Evolutionary conservation across 1,139 yeast species (phyloP).

Genomic region (Debaryomyces fabryi): DNA sequence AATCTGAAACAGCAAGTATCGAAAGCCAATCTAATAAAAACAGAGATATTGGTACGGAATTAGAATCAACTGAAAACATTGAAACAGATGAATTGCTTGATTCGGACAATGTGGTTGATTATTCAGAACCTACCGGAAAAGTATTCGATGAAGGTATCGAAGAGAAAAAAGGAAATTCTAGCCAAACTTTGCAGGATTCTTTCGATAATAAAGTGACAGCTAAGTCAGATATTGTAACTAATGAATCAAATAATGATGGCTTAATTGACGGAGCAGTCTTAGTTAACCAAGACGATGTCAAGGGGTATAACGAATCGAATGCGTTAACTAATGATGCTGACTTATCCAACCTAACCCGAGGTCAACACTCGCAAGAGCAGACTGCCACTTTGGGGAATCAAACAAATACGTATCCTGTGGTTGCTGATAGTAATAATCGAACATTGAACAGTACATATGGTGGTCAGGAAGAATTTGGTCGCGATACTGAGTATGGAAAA

Average conservation of each 20-base stretch:
- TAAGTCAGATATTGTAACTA: background rate
- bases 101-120: background rate
- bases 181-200: background rate
- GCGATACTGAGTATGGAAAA: background rate
- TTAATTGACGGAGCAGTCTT: background rate
- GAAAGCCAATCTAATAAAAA: slow-evolving; percentile 2
- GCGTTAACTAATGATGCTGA: background rate
- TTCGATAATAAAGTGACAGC: background rate
- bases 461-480: background rate
- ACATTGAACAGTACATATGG: background rate
- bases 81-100: slow-evolving; percentile 12
- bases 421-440: background rate
- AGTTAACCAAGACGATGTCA: background rate
- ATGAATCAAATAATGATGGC: background rate
- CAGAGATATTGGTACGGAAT: background rate
- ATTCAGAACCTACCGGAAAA: background rate
- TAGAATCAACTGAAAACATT: slow-evolving; percentile 9
- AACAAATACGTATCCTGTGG: background rate
- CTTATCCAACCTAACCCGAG: background rate
- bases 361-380: background rate
- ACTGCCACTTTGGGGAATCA: background rate
- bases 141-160: background rate
- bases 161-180: background rate
- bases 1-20: slow-evolving; percentile 12
- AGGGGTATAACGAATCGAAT: background rate